phyloP scores from a whole-genome alignment of 108 stramenopile genomes.

The Parmales sp. region DNA sequence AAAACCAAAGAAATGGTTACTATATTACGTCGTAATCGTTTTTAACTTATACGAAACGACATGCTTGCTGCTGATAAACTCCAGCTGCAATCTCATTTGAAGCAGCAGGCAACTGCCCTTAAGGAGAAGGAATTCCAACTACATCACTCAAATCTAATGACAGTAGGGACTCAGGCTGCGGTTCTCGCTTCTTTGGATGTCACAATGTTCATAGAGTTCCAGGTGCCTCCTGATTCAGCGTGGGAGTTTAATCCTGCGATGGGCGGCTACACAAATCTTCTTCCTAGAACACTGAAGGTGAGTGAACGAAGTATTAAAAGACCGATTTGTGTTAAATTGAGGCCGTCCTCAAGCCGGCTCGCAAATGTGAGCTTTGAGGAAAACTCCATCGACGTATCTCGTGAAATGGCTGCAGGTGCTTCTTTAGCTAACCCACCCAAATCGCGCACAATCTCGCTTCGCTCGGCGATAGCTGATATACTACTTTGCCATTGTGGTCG shows the following conservation, averaged over 20 bases:
- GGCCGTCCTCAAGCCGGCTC: neutral
- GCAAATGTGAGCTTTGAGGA: neutral
- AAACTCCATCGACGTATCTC: constrained; percentile 12
- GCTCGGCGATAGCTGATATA: constrained; percentile 72
- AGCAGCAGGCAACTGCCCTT: constrained; percentile 76
- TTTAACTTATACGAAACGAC: no score
- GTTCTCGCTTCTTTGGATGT: constrained; percentile 76
- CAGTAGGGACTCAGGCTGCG: constrained; percentile 79
- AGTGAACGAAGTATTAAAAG: neutral
- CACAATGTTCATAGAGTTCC: constrained; percentile 85
- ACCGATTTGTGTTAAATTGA: neutral
- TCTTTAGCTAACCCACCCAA: no score
- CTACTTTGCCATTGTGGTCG: constrained; percentile 58
- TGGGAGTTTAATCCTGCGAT: constrained; percentile 47
- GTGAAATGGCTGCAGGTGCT: no score
- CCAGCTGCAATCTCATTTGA: constrained; percentile 66
- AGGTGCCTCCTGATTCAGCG: constrained; percentile 43
- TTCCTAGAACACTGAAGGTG: neutral
- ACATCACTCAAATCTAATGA: constrained; percentile 72
- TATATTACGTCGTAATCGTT: no score
- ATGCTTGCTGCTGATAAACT: constrained; percentile 88
- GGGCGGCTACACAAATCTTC: no score
- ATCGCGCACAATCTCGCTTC: no score
- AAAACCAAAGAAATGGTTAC: no score
- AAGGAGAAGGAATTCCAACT: constrained; percentile 89